phyloP scores from a whole-genome alignment of 257 asterid species.

The Nicotiana attenuata region DNA sequence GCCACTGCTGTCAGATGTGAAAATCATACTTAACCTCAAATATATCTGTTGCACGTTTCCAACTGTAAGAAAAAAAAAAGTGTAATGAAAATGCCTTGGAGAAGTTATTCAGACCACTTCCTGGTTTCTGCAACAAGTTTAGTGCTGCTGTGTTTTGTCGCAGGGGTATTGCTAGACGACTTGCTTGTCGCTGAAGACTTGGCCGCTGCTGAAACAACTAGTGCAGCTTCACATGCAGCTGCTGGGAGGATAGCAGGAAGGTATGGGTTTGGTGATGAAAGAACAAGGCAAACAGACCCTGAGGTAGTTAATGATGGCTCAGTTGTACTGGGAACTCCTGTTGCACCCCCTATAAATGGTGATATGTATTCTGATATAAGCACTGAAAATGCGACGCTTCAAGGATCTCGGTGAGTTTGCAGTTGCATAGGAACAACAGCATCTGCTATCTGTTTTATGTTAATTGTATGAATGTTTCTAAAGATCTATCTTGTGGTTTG shows the following conservation, averaged over 20 bases:
- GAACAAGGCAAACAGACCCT: slow-evolving; percentile 44
- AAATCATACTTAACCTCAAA: background rate
- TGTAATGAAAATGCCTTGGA: background rate
- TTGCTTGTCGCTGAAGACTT: slow-evolving; percentile 98
- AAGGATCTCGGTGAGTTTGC: slow-evolving; percentile 62
- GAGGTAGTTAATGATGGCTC: slow-evolving; percentile 68
- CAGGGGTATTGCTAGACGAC: slow-evolving; percentile 92
- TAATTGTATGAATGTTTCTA: slow-evolving; percentile 4
- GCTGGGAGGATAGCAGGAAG: slow-evolving; percentile 74
- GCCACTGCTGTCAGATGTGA: background rate
- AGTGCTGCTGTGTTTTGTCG: slow-evolving; percentile 8
- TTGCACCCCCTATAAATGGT: slow-evolving; percentile 92
- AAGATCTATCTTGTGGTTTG: slow-evolving; percentile 12
- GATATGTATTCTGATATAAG: slow-evolving; percentile 85
- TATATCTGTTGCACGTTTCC: background rate
- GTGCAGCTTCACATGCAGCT: slow-evolving; percentile 95
- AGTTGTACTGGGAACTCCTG: slow-evolving; percentile 89
- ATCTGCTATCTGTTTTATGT: background rate
- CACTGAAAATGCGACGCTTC: slow-evolving; percentile 84
- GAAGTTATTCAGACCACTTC: background rate
- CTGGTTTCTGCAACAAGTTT: background rate
- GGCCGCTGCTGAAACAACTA: slow-evolving; percentile 96
- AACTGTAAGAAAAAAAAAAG: background rate
- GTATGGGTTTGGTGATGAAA: slow-evolving; percentile 60
- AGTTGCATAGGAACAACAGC: slow-evolving; percentile 16